Base-by-base conservation (phyloP, 2,329 filamentous ascomycete species). In the Elsinoe arachidis region DNA sequence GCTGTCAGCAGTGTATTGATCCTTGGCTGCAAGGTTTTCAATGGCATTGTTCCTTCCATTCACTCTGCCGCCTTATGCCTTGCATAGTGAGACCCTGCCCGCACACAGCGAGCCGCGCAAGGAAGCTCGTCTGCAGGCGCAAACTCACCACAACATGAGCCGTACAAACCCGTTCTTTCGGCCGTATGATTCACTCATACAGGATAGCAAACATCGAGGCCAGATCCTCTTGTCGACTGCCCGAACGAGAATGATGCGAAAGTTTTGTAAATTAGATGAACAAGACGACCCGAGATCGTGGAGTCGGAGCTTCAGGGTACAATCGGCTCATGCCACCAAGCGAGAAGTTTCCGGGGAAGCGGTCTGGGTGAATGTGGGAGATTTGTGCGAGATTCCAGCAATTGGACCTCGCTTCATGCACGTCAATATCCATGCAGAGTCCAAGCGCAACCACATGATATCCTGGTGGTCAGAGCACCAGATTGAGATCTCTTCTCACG, bases 381-480 rank as follows among this genome's bases (percentile, higher is more conserved):
- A 17, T 21, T 26, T 3, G 3, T 26, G 23, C 6, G 23, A 6
- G 23, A 26, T 26, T 26, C 23, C 23, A 26, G 23, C 23, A 26
- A 26, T 23, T 44, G 17, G 41, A 44, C 41, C 41, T 44, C 41
- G 41, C 41, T 44, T 46, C 41, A 46, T 46, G 41, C 41, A 46
- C 17, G 41, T 46, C 41, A 46, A 46, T 46, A 46, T 46, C 41
- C 41, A 26, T 46, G 41, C 37, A 11, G 26, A 23, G 41, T n/a
- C 41, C 17, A 46, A 23, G 41, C 41, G 41, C n/a, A 19, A 14
- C 41, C 41, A 26, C 41, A 46, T 46, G 41, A 46, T 46, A 46
- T 23, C 3, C 12, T 12, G 26, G 41, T 23, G 21, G 12, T 46
- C 26, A 30, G 26, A 30, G 26, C 26, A 30, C 26, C 26, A 30